A percentile compares a stretch with the other conserved stretches of the same genome.
phyloP scores from a whole-genome alignment of 2,329 filamentous ascomycete genomes.

The Hypoxylon sp. region DNA sequence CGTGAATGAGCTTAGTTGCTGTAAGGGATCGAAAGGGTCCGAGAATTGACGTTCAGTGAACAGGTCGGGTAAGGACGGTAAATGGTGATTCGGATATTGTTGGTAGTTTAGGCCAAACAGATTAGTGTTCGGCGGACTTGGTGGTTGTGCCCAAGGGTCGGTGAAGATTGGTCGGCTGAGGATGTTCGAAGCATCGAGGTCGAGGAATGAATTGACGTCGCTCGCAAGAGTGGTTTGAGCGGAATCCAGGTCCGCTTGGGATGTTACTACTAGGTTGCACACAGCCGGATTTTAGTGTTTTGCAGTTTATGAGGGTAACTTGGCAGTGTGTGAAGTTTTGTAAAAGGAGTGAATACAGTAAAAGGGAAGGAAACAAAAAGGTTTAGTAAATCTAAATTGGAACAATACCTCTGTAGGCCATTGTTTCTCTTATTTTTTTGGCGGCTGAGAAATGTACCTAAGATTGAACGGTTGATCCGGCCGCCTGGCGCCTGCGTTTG shows the following conservation, averaged over 20 bases:
- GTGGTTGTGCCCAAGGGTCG: background rate
- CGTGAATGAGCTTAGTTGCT: constrained; percentile 16
- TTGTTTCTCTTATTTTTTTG: constrained; percentile 25
- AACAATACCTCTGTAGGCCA: constrained; percentile 40
- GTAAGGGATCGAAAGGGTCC: constrained; percentile 5
- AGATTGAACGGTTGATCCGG: constrained; percentile 10
- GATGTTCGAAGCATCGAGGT: constrained; percentile 9
- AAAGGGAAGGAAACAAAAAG: constrained; percentile 1
- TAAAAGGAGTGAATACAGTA: constrained; percentile 8
- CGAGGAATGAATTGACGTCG: constrained; percentile 23
- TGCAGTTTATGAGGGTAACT: constrained; percentile 2
- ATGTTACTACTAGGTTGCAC: constrained; percentile 34
- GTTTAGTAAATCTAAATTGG: constrained; percentile 13
- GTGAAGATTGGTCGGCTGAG: constrained; percentile 12
- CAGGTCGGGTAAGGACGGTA: constrained; percentile 32
- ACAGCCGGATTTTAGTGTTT: constrained; percentile 30
- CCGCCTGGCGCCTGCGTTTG: constrained; percentile 18
- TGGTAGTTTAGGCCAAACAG: constrained; percentile 8
- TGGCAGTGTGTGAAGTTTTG: constrained; percentile 19
- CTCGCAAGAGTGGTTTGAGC: constrained; percentile 20
- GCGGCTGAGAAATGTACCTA: constrained; percentile 12
- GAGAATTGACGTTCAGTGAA: constrained; percentile 8
- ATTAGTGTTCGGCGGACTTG: constrained; percentile 8
- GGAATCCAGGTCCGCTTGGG: constrained; percentile 29
- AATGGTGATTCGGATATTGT: constrained; percentile 6